These are phyloP conservation scores for Arthrinium puccinioides DNA, from an alignment of 2,329 filamentous ascomycete genomes.

Conservation along the genomic window DNA sequence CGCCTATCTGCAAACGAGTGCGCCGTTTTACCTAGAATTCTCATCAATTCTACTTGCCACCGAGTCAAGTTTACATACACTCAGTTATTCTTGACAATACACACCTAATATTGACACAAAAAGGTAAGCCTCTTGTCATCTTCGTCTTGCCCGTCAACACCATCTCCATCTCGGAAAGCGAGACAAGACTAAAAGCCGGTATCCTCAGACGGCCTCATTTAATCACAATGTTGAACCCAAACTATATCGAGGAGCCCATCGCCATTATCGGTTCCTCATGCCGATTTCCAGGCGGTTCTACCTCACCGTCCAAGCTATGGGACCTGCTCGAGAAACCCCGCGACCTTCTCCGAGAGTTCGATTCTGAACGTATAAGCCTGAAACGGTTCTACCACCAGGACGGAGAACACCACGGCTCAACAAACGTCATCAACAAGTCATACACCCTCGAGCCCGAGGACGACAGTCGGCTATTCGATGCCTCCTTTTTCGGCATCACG, in stretches of 20 bases:
- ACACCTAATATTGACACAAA: too few relatives aligned
- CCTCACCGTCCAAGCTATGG: conserved; percentile 6
- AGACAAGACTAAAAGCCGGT: too few relatives aligned
- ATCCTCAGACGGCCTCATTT: too few relatives aligned
- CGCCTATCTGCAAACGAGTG: too few relatives aligned
- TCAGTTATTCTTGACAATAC: too few relatives aligned
- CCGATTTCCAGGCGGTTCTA: conserved; percentile 5
- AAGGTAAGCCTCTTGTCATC: too few relatives aligned
- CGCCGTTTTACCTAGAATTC: too few relatives aligned
- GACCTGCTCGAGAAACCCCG: conserved; percentile 3
- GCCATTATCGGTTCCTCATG: conserved; percentile 6
- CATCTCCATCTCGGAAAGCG: too few relatives aligned
- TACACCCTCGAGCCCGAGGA: conserved; percentile 10
- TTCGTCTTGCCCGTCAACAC: too few relatives aligned
- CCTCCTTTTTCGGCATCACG: conserved; percentile 15
- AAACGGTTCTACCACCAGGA: conserved; percentile 9
- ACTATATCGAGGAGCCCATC: conserved; percentile 7
- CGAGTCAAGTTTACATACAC: too few relatives aligned
- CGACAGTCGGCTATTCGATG: conserved; percentile 9
- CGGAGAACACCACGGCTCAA: conserved; percentile 13
- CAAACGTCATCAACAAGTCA: conserved; percentile 11
- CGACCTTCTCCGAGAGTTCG: conserved; percentile 2
- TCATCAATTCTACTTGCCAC: too few relatives aligned
- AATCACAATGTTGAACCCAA: too few relatives aligned
- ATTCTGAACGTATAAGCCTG: conserved; percentile 4